Percentiles rank a stretch among this genome's conserved stretches.
Evolutionary conservation across 768 basidiomycete genomes (phyloP).

Genomic region (Boletus eberwhitei): DNA sequence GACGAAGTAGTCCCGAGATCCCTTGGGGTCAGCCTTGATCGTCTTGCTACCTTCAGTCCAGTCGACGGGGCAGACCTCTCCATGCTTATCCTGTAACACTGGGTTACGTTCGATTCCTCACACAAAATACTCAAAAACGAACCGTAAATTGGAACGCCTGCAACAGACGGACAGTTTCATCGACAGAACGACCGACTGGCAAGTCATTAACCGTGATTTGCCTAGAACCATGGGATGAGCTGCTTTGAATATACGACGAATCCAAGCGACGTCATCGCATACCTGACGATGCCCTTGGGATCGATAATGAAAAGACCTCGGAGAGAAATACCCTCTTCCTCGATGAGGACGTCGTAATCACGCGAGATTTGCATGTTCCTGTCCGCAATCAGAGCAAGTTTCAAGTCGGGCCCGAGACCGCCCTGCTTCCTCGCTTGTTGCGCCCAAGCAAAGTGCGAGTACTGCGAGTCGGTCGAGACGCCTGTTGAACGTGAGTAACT

Average conservation of each 20-base stretch:
- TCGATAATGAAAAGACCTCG: slow-evolving; percentile 87
- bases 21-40: slow-evolving; percentile 76
- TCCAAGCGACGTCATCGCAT: not conserved
- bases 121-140: slow-evolving; percentile 27
- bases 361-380: slow-evolving; percentile 74
- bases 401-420: slow-evolving; percentile 85
- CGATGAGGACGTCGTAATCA: slow-evolving; percentile 85
- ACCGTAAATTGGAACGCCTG: slow-evolving; percentile 93
- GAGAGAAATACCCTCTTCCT: slow-evolving; percentile 84
- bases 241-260: not conserved
- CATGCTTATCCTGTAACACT: slow-evolving; percentile 61
- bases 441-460: slow-evolving; percentile 85
- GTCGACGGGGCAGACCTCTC: slow-evolving; percentile 91
- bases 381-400: slow-evolving; percentile 81
- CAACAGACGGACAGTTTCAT: slow-evolving; percentile 86
- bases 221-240: slow-evolving; percentile 32
- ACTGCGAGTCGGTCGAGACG: slow-evolving; percentile 88
- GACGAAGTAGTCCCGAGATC: slow-evolving; percentile 71
- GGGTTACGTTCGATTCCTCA: not conserved
- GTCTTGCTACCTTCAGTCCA: slow-evolving; percentile 82
- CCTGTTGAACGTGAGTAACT: slow-evolving; percentile 33
- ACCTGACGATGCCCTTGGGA: slow-evolving; percentile 75
- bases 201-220: slow-evolving; percentile 91
- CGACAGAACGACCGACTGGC: slow-evolving; percentile 92
- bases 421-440: slow-evolving; percentile 79